A percentile compares a stretch with the other conserved stretches of the same genome.
Conservation (phyloP, 2,329 filamentous ascomycete genomes). For the Capronia coronata region DNA sequence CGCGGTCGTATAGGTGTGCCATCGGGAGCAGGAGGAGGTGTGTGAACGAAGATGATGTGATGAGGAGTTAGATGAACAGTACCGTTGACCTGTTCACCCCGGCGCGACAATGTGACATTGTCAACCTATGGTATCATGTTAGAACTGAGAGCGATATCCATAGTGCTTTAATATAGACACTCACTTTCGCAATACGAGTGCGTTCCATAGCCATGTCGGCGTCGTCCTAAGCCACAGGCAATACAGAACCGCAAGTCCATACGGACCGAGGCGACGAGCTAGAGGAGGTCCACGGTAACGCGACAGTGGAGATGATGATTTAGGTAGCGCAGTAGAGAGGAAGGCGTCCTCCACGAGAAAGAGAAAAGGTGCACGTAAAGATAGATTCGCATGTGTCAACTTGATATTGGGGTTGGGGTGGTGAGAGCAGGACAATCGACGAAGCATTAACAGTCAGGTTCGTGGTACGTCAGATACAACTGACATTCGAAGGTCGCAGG, state of each 20-base stretch:
- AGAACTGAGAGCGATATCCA: not conserved
- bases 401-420: no score
- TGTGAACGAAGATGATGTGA: slow-evolving; percentile 59
- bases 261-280: not conserved
- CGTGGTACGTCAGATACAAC: slow-evolving; percentile 7
- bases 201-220: slow-evolving; percentile 28
- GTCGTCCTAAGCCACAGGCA: slow-evolving; percentile 1
- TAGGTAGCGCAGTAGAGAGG: no score
- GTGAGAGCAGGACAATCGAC: not conserved
- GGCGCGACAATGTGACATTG: slow-evolving; percentile 54
- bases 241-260: not conserved
- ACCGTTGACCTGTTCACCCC: slow-evolving; percentile 51
- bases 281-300: not conserved
- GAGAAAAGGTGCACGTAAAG: not conserved
- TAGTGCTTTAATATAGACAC: not conserved
- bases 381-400: not conserved
- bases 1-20: slow-evolving; percentile 42
- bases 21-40: slow-evolving; percentile 41
- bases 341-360: no score
- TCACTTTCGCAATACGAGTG: slow-evolving; percentile 29
- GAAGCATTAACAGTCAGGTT: not conserved
- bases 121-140: slow-evolving; percentile 37
- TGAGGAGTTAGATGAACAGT: slow-evolving; percentile 58
- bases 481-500: not conserved
- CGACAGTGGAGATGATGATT: not conserved